Conservation (phyloP, 164 flowering plant species). For the Tetracentron sinense region DNA sequence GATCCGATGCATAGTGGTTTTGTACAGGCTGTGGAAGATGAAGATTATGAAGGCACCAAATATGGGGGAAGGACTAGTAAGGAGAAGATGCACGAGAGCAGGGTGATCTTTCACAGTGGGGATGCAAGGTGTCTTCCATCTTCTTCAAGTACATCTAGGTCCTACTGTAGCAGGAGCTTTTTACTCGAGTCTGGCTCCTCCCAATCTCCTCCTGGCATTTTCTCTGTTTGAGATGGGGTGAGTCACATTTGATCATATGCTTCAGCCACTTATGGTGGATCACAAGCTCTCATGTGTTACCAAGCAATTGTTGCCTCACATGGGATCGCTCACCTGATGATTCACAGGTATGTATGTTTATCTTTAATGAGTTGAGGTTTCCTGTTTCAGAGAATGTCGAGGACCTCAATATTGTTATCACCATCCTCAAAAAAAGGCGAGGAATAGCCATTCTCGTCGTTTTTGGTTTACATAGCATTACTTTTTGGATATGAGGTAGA, state of each 20-base stretch:
- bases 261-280: neutral
- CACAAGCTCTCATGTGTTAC: too few species aligned
- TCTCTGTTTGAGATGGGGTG: slow-evolving; percentile 24
- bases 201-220: slow-evolving; percentile 60
- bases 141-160: slow-evolving; percentile 89
- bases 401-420: slow-evolving; percentile 2
- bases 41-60: slow-evolving; percentile 45
- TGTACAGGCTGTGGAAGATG: slow-evolving; percentile 60
- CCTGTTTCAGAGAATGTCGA: neutral
- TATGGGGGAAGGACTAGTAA: slow-evolving; percentile 46
- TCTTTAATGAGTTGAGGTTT: slow-evolving; percentile 3
- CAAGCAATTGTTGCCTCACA: too few species aligned
- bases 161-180: slow-evolving; percentile 89
- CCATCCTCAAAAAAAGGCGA: neutral
- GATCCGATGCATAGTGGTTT: slow-evolving; percentile 75
- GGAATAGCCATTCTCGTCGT: slow-evolving; percentile 1
- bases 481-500: too few species aligned
- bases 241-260: too few species aligned
- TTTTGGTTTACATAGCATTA: neutral
- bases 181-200: slow-evolving; percentile 84
- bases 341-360: slow-evolving; percentile 5
- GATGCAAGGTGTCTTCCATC: slow-evolving; percentile 78
- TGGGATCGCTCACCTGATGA: too few species aligned
- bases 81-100: slow-evolving; percentile 49
- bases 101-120: slow-evolving; percentile 51